Percentiles rank a stretch among this genome's conserved stretches.
Conservation (phyloP, 306 rosid species). For the Inga oerstediana region DNA sequence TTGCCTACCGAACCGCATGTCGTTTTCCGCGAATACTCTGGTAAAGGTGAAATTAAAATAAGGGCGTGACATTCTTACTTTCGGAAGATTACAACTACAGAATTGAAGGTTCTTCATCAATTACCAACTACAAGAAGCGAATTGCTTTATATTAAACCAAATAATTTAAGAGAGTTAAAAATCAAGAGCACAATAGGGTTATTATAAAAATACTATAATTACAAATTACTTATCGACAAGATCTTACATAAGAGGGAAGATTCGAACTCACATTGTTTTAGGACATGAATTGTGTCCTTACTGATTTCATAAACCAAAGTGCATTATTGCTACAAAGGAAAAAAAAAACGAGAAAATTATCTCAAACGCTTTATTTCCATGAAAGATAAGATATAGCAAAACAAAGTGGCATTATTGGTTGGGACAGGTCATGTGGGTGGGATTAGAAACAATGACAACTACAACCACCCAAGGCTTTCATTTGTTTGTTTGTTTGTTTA, state of each 20-base stretch:
- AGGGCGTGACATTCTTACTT: too few species aligned
- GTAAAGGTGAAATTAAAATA: too few species aligned
- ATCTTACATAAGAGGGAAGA: background rate
- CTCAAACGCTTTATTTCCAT: background rate
- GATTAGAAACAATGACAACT: constrained; percentile 26
- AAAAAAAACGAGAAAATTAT: background rate
- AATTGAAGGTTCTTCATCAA: background rate
- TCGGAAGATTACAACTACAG: background rate
- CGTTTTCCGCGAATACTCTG: too few species aligned
- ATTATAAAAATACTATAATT: too few species aligned
- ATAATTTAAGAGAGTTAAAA: too few species aligned
- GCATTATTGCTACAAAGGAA: background rate
- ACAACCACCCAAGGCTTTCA: constrained; percentile 19
- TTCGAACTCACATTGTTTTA: background rate
- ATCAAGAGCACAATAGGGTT: background rate
- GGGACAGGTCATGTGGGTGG: constrained; percentile 45
- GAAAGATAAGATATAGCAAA: background rate
- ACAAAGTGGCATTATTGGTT: constrained; percentile 33
- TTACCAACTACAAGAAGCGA: background rate
- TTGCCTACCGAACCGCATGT: too few species aligned
- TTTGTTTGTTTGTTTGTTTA: background rate
- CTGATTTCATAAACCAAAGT: too few species aligned
- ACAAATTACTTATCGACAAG: too few species aligned
- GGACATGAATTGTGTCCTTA: background rate
- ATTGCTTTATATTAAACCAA: too few species aligned